Conservation (phyloP, 257 asterid species). For the Knoxia roxburghii region DNA sequence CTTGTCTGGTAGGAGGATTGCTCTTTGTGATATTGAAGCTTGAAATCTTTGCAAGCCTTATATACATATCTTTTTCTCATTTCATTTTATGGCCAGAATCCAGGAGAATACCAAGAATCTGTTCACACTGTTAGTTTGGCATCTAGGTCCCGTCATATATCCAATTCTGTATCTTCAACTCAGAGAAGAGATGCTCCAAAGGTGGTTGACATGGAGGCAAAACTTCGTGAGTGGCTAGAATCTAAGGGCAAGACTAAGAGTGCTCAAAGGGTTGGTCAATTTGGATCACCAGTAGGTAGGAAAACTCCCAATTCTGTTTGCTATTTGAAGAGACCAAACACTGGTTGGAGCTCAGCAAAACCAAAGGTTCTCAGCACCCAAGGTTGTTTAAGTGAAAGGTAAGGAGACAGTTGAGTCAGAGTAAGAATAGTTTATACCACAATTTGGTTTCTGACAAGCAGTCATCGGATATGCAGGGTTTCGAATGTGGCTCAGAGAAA, state of each 20-base stretch:
- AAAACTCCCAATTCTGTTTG: conserved; percentile 54
- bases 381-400: conserved; percentile 40
- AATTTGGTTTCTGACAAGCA: conserved; percentile 15
- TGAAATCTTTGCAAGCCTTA: not conserved
- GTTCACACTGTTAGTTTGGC: conserved; percentile 90
- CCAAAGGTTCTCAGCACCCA: conserved; percentile 28
- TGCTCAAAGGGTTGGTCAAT: conserved; percentile 37
- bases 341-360: conserved; percentile 32
- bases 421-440: conserved; percentile 2
- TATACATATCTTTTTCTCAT: not conserved
- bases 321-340: conserved; percentile 28
- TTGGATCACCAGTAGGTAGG: conserved; percentile 41
- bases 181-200: conserved; percentile 45
- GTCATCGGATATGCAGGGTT: conserved; percentile 36
- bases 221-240: conserved; percentile 79
- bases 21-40: not conserved
- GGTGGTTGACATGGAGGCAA: conserved; percentile 67
- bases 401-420: conserved; percentile 3
- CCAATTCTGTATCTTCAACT: conserved; percentile 44
- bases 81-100: conserved; percentile 45
- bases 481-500: conserved; percentile 34
- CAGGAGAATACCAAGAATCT: conserved; percentile 88
- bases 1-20: conserved; percentile 70
- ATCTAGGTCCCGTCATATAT: conserved; percentile 76
- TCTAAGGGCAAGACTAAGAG: conserved; percentile 74